Evolutionary conservation across 345 rosid species (phyloP).

Genomic region (Boechera retrofracta): DNA sequence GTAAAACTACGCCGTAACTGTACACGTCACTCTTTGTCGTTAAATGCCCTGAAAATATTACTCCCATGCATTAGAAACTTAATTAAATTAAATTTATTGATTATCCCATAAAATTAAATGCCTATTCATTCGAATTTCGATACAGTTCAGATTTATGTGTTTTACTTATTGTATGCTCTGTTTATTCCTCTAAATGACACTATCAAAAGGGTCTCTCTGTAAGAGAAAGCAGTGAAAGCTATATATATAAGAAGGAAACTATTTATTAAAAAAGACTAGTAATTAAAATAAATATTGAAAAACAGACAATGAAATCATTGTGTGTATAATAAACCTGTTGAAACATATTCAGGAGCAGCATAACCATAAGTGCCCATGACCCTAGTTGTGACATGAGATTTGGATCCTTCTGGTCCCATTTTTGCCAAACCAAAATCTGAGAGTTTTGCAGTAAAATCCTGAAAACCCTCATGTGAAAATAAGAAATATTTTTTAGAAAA

Average conservation of each 20-base stretch:
- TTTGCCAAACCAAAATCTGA: conserved; percentile 94
- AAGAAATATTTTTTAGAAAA: too few relatives aligned
- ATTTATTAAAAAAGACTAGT: too few relatives aligned
- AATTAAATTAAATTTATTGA: not conserved
- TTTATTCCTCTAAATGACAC: not conserved
- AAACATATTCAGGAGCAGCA: conserved; percentile 79
- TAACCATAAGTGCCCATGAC: conserved; percentile 99
- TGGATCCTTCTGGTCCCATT: conserved; percentile 96
- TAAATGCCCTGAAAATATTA: conserved; percentile 69
- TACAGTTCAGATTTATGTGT: not conserved
- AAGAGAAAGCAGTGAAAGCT: too few relatives aligned
- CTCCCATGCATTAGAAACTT: conserved; percentile 4
- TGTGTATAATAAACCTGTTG: not conserved
- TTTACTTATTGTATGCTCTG: not conserved
- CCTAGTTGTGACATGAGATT: conserved; percentile 89
- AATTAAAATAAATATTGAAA: not conserved
- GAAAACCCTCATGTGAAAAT: too few relatives aligned
- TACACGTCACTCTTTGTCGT: conserved; percentile 90
- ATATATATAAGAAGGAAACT: too few relatives aligned
- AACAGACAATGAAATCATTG: not conserved
- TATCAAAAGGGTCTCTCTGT: too few relatives aligned
- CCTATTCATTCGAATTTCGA: not conserved
- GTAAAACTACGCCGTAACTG: conserved; percentile 85
- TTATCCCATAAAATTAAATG: not conserved
- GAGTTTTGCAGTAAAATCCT: conserved; percentile 83